Conservation (phyloP, 2,329 filamentous ascomycete genomes). For the Pyrenophora seminiperda region DNA sequence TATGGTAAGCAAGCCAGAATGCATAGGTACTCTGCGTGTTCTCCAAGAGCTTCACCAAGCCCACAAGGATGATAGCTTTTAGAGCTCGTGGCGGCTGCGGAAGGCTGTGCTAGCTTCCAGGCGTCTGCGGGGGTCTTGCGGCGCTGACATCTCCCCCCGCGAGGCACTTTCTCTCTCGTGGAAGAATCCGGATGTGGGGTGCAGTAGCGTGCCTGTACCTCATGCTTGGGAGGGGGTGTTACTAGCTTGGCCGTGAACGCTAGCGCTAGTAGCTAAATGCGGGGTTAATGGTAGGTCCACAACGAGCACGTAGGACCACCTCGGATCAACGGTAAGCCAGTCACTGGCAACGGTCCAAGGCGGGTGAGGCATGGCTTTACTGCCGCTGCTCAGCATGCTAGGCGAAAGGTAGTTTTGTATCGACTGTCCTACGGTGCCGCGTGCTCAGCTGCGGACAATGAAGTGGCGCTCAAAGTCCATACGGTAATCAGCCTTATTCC, state of each 20-base stretch:
- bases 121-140: conserved; percentile 26
- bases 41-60: conserved; percentile 12
- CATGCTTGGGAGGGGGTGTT: conserved; percentile 20
- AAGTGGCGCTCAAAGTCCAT: no score
- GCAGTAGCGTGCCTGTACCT: conserved; percentile 29
- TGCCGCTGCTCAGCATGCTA: background rate
- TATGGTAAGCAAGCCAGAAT: background rate
- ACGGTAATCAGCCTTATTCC: background rate
- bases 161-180: conserved; percentile 15
- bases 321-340: conserved; percentile 6
- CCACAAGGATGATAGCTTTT: conserved; percentile 11
- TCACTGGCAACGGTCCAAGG: conserved; percentile 1
- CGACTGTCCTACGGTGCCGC: background rate
- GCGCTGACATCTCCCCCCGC: conserved; percentile 24
- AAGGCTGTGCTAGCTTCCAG: conserved; percentile 15
- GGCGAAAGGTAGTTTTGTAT: background rate
- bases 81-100: conserved; percentile 13
- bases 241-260: conserved; percentile 35
- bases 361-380: background rate
- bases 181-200: conserved; percentile 44
- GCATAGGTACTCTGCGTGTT: conserved; percentile 13
- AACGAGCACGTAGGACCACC: background rate
- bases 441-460: background rate
- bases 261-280: conserved; percentile 24
- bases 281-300: conserved; percentile 28